Evolutionary conservation across 2,329 filamentous ascomycete species (phyloP), one percentile per base, ranked within the genome.

Genomic region (Pseudonectria foliicola): DNA sequence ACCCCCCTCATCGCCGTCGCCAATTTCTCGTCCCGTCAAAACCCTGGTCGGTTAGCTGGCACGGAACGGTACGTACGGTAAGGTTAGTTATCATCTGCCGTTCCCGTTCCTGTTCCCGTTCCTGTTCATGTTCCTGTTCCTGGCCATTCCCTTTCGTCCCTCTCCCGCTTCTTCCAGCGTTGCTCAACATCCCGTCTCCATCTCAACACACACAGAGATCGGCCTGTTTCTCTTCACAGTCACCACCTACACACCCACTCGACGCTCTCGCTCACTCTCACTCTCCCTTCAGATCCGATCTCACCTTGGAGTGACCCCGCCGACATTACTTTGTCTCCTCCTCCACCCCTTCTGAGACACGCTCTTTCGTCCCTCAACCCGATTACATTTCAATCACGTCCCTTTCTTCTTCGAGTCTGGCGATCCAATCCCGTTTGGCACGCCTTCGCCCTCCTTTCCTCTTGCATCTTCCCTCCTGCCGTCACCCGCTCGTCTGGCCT

Each of bases 1-100:
- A 42, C 49, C 48, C 49, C 49, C 49, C 50, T 52, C 46, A 52
- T 52, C 35, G 42, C 39, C 39, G 37, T 40, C 42, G 36, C 45
- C 48, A 49, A 51, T 49, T 50, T 50, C 48, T 51, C 47, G 32
- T 50, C 44, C 41, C 43, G 40, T 43, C 38, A 26, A 38, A n/a
- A 38, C 39, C 40, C 37, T 37, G 38, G 47, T 28, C 25, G 36
- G 29, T 45, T 39, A 39, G 31, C 40, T 38, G 44, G 34, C 44
- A 39, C 39, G 40, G 35, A 32, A 45, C 33, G 30, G 11, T 42
- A 34, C 37, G 37, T 21, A 21, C 18, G 18, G 18, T 21, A 8
- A n/a, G n/a, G n/a, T n/a, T n/a, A n/a, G n/a, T n/a, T n/a, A n/a
- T n/a, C n/a, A n/a, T n/a, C n/a, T n/a, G n/a, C n/a, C n/a, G n/a